A percentile compares a stretch with the other conserved stretches of the same genome.
Conservation (phyloP, 345 rosid genomes). For the Nephelium lappaceum region DNA sequence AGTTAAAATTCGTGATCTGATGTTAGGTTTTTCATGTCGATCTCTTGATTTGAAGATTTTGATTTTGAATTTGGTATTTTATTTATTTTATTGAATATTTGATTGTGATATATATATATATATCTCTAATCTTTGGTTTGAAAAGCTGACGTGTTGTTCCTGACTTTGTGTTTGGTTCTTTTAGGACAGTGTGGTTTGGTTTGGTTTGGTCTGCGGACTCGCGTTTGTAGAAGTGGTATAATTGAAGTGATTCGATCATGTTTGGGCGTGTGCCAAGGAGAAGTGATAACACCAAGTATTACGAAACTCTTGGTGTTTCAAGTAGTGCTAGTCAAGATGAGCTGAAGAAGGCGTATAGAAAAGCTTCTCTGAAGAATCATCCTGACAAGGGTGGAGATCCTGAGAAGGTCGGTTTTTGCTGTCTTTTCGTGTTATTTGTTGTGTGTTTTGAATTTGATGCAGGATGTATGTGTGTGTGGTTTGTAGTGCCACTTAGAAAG, state of each 20-base stretch:
- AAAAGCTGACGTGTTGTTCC: background rate
- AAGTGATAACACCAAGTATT: slow-evolving; percentile 45
- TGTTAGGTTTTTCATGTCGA: background rate
- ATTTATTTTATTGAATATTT: background rate
- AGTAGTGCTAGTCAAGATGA: slow-evolving; percentile 53
- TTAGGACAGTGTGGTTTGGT: background rate
- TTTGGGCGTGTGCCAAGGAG: slow-evolving; percentile 45
- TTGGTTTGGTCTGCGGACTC: slow-evolving; percentile 6
- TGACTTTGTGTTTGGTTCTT: background rate
- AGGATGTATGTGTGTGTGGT: background rate
- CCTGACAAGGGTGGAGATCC: slow-evolving; percentile 75
- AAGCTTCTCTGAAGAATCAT: slow-evolving; percentile 65
- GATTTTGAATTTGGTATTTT: background rate
- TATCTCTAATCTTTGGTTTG: background rate
- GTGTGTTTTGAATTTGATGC: too few relatives aligned
- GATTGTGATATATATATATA: background rate
- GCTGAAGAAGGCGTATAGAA: slow-evolving; percentile 61
- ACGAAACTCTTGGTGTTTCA: slow-evolving; percentile 53
- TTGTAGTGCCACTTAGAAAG: background rate
- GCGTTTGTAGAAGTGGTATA: background rate
- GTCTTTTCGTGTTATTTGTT: background rate
- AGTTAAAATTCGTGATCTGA: background rate
- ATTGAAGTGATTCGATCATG: slow-evolving; percentile 43
- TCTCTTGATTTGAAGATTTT: background rate
- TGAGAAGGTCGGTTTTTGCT: slow-evolving; percentile 45